Percentiles rank a stretch among this genome's conserved stretches.
phyloP scores from a whole-genome alignment of 352 stramenopile species.

The Pythium dissotocum region DNA sequence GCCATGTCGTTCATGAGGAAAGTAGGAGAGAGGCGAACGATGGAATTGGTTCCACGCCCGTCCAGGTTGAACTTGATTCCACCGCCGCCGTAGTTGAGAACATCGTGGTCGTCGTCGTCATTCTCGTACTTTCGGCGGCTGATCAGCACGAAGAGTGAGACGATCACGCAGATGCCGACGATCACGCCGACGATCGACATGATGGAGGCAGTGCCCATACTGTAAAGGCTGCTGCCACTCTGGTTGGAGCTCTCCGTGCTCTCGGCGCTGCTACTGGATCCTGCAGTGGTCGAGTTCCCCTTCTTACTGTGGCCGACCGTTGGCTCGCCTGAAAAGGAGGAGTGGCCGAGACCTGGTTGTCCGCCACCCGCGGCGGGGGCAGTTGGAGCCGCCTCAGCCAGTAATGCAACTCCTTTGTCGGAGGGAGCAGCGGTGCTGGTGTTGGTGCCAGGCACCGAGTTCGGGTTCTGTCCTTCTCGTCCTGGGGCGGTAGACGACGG shows the following conservation, averaged over 20 bases:
- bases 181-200: constrained; percentile 73
- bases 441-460: not conserved
- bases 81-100: constrained; percentile 26
- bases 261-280: constrained; percentile 1
- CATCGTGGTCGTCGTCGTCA: constrained; percentile 53
- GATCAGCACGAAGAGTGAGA: constrained; percentile 61
- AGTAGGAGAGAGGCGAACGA: constrained; percentile 49
- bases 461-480: not conserved
- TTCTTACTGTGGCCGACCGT: constrained; percentile 1
- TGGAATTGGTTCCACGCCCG: constrained; percentile 29
- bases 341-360: not conserved
- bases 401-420: not conserved
- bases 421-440: not conserved
- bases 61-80: constrained; percentile 48
- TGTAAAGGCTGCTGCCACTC: constrained; percentile 51
- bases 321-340: constrained; percentile 7
- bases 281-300: not conserved
- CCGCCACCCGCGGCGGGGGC: not conserved
- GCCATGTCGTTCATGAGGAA: constrained; percentile 27
- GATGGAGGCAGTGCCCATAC: constrained; percentile 61
- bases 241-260: constrained; percentile 42
- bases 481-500: not conserved
- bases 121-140: constrained; percentile 58
- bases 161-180: constrained; percentile 54
- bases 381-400: not conserved